Percentiles rank a stretch among this genome's conserved stretches.
These are phyloP conservation scores for Ceratocystis smalleyi DNA, from an alignment of 2,329 filamentous ascomycete species.

Conservation along the genomic window DNA sequence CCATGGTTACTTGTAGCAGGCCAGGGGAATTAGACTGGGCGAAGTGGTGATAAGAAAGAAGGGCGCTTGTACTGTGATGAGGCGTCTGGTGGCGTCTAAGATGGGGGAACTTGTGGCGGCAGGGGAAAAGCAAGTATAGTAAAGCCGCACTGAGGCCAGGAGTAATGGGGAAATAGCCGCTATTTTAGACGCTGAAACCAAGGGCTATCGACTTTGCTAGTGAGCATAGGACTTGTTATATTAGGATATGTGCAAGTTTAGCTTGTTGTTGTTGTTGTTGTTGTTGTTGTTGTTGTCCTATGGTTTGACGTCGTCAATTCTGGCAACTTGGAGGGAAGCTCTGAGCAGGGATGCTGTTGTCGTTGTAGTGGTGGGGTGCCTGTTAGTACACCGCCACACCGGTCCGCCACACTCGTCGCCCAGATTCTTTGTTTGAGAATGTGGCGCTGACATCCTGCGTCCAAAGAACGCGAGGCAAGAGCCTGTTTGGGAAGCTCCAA, in stretches of 20 bases:
- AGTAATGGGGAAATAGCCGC: not conserved
- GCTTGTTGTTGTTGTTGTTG: not conserved
- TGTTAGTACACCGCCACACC: not conserved
- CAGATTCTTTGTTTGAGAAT: not conserved
- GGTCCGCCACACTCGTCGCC: not conserved
- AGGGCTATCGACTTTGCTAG: not conserved
- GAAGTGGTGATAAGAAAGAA: no score
- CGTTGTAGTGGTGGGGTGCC: not conserved
- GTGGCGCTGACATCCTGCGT: conserved; percentile 6
- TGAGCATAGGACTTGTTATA: not conserved
- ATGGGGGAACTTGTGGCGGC: not conserved
- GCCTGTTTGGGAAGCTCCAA: not conserved
- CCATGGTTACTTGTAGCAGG: not conserved
- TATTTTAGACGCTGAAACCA: not conserved
- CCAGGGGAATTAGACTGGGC: not conserved
- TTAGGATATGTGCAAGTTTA: not conserved
- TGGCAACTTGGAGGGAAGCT: not conserved
- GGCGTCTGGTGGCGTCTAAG: not conserved
- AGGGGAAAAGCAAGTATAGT: not conserved
- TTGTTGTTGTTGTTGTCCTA: not conserved
- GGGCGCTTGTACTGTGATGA: not conserved
- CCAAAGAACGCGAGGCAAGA: conserved; percentile 9
- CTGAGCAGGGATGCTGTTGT: not conserved
- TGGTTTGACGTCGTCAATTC: conserved; percentile 2
- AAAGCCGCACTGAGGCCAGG: not conserved